Evolutionary conservation across 306 rosid species (phyloP), one percentile per base, ranked within the genome.

Genomic region (Rubus idaeus): DNA sequence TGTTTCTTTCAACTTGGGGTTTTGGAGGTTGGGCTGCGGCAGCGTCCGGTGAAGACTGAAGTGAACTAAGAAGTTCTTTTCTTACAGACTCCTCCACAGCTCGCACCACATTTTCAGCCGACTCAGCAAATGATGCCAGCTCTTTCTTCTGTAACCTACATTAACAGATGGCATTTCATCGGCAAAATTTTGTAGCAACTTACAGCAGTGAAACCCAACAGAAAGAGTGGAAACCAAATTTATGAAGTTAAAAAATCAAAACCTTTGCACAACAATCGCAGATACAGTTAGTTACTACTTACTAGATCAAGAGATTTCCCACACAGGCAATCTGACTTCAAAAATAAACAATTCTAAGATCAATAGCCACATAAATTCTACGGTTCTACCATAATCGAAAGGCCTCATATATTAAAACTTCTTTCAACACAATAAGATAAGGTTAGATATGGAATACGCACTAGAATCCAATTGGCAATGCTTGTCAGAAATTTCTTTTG

Each of bases 121-220:
- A 89, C 83, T 84, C 83, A 10, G 96, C 89, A 57, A 89, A 80
- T 17, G 87, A 85, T 60, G 80, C 85, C 75, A 95, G 87, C 85
- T 95, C 99, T 71, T 81, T 85, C 87, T 88, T 92, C 87, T 87
- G 86, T 68, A 88, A 86, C 82, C 99, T 95, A 79, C 78, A 75
- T 8, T 12, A 45, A 78, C 3, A 51, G 72, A 80, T 5, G 50
- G 39, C 83, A 74, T 17, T 53, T 37, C 47, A 75, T 67, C n/a
- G 10, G 11, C 23, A 75, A 66, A 52, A 35, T 5, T 44, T n/a
- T 5, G 9, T 21, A 62, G 50, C 60, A 30, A 61, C 41, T 61
- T 12, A 26, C 8, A 61, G 23, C 40, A 58, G 11, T 16, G 16
- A 70, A 71, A 57, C 4, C 42, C 37, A 21, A 58, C 13, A 58